A percentile compares a stretch with the other conserved stretches of the same genome.
phyloP scores from a whole-genome alignment of 306 rosid species.

The Delonix regia region DNA sequence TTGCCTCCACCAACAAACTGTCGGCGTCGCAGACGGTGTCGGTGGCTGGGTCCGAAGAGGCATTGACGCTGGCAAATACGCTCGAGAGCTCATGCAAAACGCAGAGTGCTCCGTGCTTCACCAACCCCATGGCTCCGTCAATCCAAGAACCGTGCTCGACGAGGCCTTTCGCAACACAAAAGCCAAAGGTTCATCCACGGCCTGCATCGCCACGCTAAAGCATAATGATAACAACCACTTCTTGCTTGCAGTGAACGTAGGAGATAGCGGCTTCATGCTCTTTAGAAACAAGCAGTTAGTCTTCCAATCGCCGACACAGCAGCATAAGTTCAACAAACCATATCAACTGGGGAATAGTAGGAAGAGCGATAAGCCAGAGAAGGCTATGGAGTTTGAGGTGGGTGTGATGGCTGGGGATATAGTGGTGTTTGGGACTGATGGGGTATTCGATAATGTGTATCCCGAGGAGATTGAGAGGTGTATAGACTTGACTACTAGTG shows the following conservation, averaged over 20 bases:
- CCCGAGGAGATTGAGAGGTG: background rate
- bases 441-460: background rate
- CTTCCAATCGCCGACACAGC: background rate
- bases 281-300: background rate
- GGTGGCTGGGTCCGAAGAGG: background rate
- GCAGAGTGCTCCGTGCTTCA: background rate
- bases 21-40: background rate
- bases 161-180: background rate
- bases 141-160: background rate
- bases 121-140: background rate
- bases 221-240: background rate
- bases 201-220: background rate
- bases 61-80: background rate
- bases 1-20: background rate
- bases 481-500: background rate
- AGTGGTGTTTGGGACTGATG: conserved; percentile 16
- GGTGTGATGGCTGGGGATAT: background rate
- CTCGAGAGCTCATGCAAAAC: background rate
- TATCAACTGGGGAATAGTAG: background rate
- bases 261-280: conserved; percentile 3
- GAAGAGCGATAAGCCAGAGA: background rate
- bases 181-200: background rate
- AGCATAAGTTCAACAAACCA: background rate
- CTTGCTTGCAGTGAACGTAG: background rate
- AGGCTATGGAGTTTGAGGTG: background rate